Percentiles rank a stretch among this genome's conserved stretches.
Conservation (phyloP, 305 asterid species). For the Striga hermonthica region DNA sequence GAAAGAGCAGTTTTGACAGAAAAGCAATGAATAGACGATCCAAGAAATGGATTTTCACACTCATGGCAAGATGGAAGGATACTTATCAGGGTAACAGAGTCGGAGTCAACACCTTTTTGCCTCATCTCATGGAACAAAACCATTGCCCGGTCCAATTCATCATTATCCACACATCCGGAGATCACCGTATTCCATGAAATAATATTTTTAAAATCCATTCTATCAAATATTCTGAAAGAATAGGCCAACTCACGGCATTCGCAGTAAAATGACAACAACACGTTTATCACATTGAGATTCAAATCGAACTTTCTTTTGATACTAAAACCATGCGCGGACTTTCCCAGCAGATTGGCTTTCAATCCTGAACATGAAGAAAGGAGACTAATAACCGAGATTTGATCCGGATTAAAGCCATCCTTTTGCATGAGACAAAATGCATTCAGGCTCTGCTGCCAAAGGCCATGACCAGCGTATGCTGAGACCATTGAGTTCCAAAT, state of each 20-base stretch:
- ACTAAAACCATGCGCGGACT: conserved; percentile 54
- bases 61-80: conserved; percentile 50
- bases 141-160: conserved; percentile 45
- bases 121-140: conserved; percentile 45
- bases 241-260: conserved; percentile 32
- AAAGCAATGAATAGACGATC: conserved; percentile 49
- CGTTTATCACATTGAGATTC: conserved; percentile 43
- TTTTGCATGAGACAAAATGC: conserved; percentile 49
- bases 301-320: conserved; percentile 39
- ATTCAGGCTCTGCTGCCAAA: conserved; percentile 38
- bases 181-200: conserved; percentile 67
- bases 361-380: conserved; percentile 53
- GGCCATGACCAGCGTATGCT: conserved; percentile 43
- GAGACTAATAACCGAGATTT: conserved; percentile 45
- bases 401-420: conserved; percentile 55
- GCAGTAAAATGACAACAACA: conserved; percentile 50
- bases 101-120: conserved; percentile 42
- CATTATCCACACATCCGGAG: conserved; percentile 47
- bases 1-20: conserved; percentile 41
- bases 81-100: conserved; percentile 50
- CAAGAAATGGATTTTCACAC: conserved; percentile 33
- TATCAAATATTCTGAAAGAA: conserved; percentile 44
- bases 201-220: conserved; percentile 37
- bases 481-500: conserved; percentile 68
- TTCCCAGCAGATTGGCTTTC: conserved; percentile 44